Percentiles rank a stretch among this genome's conserved stretches.
Evolutionary conservation across 768 basidiomycete species (phyloP).

Genomic region (Suillus sp.): DNA sequence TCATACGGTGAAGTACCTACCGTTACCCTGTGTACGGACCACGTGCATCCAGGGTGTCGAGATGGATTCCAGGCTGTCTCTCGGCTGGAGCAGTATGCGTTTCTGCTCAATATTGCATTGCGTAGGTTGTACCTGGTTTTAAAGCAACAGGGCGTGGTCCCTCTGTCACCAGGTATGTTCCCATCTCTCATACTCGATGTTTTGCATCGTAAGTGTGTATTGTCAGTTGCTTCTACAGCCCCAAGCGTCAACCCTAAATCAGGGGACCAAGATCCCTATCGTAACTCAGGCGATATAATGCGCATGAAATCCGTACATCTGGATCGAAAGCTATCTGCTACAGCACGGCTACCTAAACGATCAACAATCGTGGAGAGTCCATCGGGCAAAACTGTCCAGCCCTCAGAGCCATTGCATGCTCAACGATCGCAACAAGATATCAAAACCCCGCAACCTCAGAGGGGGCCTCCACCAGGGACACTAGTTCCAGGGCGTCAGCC

Average conservation of each 20-base stretch:
- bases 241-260: slow-evolving; percentile 34
- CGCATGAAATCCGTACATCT: slow-evolving; percentile 93
- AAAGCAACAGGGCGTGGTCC: slow-evolving; percentile 88
- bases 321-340: slow-evolving; percentile 93
- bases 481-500: slow-evolving; percentile 39
- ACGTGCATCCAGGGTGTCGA: slow-evolving; percentile 66
- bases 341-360: slow-evolving; percentile 87
- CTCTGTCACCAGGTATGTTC: slow-evolving; percentile 69
- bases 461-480: slow-evolving; percentile 39
- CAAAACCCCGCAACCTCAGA: slow-evolving; percentile 41
- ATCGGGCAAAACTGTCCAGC: slow-evolving; percentile 80
- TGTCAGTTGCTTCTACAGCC: slow-evolving; percentile 32
- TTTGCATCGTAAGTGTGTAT: slow-evolving; percentile 15
- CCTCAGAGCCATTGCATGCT: slow-evolving; percentile 55
- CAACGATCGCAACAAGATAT: slow-evolving; percentile 50
- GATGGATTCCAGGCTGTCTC: slow-evolving; percentile 90
- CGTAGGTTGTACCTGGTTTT: slow-evolving; percentile 84
- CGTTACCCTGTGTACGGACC: slow-evolving; percentile 75
- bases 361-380: slow-evolving; percentile 97
- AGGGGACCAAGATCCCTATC: slow-evolving; percentile 71
- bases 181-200: slow-evolving; percentile 10
- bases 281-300: slow-evolving; percentile 89
- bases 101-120: slow-evolving; percentile 93
- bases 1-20: slow-evolving; percentile 76
- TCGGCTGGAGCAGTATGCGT: slow-evolving; percentile 95